phyloP scores from a whole-genome alignment of 1,139 yeast species.

The Protomyces macrosporus region DNA sequence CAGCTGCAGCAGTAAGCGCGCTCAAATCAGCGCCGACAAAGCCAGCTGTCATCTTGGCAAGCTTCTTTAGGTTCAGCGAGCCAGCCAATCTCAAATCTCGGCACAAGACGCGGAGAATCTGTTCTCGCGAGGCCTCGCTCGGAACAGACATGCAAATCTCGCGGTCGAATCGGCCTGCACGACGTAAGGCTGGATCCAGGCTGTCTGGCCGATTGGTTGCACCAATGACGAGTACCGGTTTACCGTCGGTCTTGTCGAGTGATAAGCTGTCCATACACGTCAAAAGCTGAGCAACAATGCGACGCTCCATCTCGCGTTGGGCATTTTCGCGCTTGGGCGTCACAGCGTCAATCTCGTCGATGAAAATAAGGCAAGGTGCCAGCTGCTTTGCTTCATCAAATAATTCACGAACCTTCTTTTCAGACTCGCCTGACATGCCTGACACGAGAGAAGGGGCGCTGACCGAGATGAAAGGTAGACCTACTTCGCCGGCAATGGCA shows the following conservation, averaged over 20 bases:
- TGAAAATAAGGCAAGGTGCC: constrained; percentile 89
- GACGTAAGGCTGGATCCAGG: constrained; percentile 86
- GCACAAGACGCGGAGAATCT: constrained; percentile 58
- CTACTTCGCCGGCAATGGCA: constrained; percentile 79
- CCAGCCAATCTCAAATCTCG: constrained; percentile 60
- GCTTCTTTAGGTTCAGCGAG: constrained; percentile 59
- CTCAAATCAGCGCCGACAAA: constrained; percentile 97
- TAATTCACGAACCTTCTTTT: constrained; percentile 83
- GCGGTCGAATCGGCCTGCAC: constrained; percentile 95
- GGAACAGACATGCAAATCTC: constrained; percentile 94
- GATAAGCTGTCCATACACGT: constrained; percentile 92
- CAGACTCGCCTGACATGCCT: constrained; percentile 99
- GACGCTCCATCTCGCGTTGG: constrained; percentile 94
- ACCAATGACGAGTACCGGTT: constrained; percentile 91
- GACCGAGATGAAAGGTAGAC: constrained; percentile 83
- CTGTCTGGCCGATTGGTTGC: constrained; percentile 98
- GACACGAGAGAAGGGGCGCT: constrained; percentile 96
- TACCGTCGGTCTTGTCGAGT: constrained; percentile 80
- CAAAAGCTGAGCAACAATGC: constrained; percentile 90
- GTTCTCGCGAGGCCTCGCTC: constrained; percentile 71
- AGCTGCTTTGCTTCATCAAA: constrained; percentile 85
- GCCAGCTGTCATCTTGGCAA: constrained; percentile 95
- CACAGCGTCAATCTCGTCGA: constrained; percentile 95
- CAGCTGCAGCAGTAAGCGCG: constrained; percentile 92
- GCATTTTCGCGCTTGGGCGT: constrained; percentile 99